A percentile compares a stretch with the other conserved stretches of the same genome.
Evolutionary conservation across 306 rosid species (phyloP).

Genomic region (Pachyrhizus erosus): DNA sequence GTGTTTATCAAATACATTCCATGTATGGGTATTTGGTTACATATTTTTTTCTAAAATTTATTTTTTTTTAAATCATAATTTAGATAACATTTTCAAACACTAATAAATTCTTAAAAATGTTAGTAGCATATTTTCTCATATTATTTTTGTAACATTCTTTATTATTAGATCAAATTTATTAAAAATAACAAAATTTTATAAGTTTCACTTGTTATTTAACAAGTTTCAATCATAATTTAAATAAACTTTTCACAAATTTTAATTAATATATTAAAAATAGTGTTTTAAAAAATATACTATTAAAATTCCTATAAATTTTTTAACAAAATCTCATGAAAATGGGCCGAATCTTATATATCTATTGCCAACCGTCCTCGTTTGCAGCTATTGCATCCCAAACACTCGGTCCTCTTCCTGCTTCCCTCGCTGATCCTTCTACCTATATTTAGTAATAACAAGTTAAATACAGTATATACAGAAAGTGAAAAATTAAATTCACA

Average conservation of each 20-base stretch:
- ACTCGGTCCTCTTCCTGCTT: slow-evolving; percentile 37
- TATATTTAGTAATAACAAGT: slow-evolving; percentile 18
- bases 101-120: neutral
- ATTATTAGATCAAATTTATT: too few species aligned
- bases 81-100: neutral
- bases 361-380: neutral
- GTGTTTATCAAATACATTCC: too few species aligned
- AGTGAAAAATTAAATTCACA: neutral
- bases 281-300: too few species aligned
- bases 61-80: neutral
- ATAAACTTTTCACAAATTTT: too few species aligned
- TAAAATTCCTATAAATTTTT: too few species aligned
- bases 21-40: neutral
- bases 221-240: too few species aligned
- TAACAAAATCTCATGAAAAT: neutral
- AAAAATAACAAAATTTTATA: too few species aligned
- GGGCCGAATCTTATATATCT: neutral
- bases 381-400: slow-evolving; percentile 26
- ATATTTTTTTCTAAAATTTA: too few species aligned
- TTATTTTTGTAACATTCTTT: too few species aligned
- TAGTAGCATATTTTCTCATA: too few species aligned
- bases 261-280: too few species aligned
- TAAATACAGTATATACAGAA: neutral
- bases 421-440: slow-evolving; percentile 35
- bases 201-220: too few species aligned